A percentile compares a stretch with the other conserved stretches of the same genome.
These are phyloP conservation scores for Haplosporangium sp. DNA, from an alignment of 371 early-diverging fungal genomes.

Conservation along the genomic window DNA sequence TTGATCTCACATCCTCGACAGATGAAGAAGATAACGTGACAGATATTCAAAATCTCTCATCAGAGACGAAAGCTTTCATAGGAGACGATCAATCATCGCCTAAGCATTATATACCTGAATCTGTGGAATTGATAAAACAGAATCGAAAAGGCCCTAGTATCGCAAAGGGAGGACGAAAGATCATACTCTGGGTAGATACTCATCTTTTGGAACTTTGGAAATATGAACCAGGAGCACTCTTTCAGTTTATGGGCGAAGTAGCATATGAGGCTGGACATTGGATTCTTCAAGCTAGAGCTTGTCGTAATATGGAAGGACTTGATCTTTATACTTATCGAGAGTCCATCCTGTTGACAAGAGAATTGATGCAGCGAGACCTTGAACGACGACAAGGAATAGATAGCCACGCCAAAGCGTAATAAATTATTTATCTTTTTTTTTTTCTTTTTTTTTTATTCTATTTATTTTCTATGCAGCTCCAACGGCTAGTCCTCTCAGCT, in stretches of 20 bases:
- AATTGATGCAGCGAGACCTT: constrained; percentile 9
- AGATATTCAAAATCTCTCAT: not conserved
- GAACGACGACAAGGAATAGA: not conserved
- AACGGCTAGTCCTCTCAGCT: constrained; percentile 35
- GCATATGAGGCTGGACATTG: constrained; percentile 22
- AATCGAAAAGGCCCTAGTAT: not conserved
- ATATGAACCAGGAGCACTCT: constrained; percentile 16
- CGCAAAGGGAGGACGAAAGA: constrained; percentile 7
- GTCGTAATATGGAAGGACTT: constrained; percentile 44
- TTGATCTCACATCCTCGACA: constrained; percentile 20
- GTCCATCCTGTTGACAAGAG: constrained; percentile 27
- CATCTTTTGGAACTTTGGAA: constrained; percentile 6
- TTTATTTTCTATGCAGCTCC: constrained; percentile 23
- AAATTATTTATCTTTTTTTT: not conserved
- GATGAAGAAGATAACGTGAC: constrained; percentile 3
- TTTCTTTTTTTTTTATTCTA: not conserved
- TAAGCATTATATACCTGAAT: not conserved
- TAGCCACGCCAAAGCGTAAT: too few species aligned
- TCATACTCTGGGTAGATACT: constrained; percentile 34
- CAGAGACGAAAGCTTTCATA: not conserved
- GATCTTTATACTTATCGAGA: constrained; percentile 38
- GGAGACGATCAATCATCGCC: not conserved
- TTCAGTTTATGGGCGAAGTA: constrained; percentile 43
- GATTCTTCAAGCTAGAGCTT: constrained; percentile 34
- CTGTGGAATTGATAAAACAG: not conserved